These are phyloP conservation scores for Saturnispora silvae DNA, from an alignment of 805 yeast genomes.

Conservation along the genomic window DNA sequence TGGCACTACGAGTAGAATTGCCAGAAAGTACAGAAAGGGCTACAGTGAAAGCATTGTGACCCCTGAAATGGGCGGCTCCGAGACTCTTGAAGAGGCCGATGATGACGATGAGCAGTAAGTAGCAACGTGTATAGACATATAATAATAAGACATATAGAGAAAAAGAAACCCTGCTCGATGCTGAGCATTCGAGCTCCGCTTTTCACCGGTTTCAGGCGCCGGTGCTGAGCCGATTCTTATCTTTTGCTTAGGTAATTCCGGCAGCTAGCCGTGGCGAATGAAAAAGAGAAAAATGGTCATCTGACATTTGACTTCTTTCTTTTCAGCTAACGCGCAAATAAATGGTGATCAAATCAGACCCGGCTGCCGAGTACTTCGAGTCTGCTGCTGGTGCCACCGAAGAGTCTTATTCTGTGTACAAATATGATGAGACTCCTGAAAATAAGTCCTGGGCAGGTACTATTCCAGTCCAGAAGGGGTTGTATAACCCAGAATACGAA, in stretches of 20 bases:
- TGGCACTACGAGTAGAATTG: conserved; percentile 62
- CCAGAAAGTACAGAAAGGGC: conserved; percentile 52
- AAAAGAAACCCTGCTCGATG: background rate
- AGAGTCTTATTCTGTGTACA: conserved; percentile 33
- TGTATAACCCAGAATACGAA: conserved; percentile 88
- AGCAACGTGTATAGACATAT: background rate
- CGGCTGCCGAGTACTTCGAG: conserved; percentile 17
- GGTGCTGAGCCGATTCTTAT: conserved; percentile 1
- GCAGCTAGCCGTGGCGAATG: conserved; percentile 2
- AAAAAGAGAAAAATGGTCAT: background rate
- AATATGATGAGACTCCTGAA: conserved; percentile 64
- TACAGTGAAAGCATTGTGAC: conserved; percentile 46
- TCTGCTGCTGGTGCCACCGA: conserved; percentile 16
- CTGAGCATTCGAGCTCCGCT: too few species aligned
- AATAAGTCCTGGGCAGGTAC: conserved; percentile 90
- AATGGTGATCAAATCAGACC: conserved; percentile 24
- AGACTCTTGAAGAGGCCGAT: conserved; percentile 45
- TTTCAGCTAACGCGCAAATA: background rate
- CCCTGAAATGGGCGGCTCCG: conserved; percentile 55
- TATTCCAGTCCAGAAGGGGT: conserved; percentile 76
- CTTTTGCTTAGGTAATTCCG: background rate
- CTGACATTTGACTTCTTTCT: background rate
- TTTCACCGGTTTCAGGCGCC: too few species aligned
- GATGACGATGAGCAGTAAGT: conserved; percentile 22
- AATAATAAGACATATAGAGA: background rate